Base-by-base conservation (phyloP, 176 grass and related monocot genomes). In the Rhynchospora tenuis region DNA sequence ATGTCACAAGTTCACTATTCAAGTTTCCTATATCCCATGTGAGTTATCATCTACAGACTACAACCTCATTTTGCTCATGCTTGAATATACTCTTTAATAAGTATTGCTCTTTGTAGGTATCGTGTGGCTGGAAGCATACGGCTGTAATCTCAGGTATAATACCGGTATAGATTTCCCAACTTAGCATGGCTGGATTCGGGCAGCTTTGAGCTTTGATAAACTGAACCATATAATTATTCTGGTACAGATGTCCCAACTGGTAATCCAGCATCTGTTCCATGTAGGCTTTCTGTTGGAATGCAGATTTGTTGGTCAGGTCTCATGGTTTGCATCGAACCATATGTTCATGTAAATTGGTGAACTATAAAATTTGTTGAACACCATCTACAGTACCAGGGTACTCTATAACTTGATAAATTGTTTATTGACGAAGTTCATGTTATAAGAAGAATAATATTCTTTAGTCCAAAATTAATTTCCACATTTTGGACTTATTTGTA, bases 41-140 rank as follows among this genome's bases (percentile, higher is more conserved):
- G 81, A 63, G 86, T 86, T 52, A 51, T 87, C 44, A 44, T 78
- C 50, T 45, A 5, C 33, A 38, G 33, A 38, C 33, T 38, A 78
- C 5, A 2, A 1, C 12, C 70, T 81, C 64, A 61, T 4, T 77
- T 60, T 62, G 22, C 72, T 77, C 44, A 22, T 64, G n/a, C 75
- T 64, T 45, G 46, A 50, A 90, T 60, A 83, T 29, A 84, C 73
- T 55, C 22, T 80, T 72, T 24, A 52, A 16, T 22, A 81, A 46
- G 65, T 27, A 86, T 38, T 90, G 1, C 43, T 58, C 22, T 60
- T 42, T 87, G 64, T 88, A 98, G 95, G 89, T 98, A 83, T 92
- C 95, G 22, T 94, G 95, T 87, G 95, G 95, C 73, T 98, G 95
- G 95, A 98, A 98, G 68, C 95, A 98, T 88, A 98, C 95, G 55